A percentile compares a stretch with the other conserved stretches of the same genome.
These are phyloP conservation scores for Drosera capensis DNA, from an alignment of 148 eudicot species.

Conservation along the genomic window DNA sequence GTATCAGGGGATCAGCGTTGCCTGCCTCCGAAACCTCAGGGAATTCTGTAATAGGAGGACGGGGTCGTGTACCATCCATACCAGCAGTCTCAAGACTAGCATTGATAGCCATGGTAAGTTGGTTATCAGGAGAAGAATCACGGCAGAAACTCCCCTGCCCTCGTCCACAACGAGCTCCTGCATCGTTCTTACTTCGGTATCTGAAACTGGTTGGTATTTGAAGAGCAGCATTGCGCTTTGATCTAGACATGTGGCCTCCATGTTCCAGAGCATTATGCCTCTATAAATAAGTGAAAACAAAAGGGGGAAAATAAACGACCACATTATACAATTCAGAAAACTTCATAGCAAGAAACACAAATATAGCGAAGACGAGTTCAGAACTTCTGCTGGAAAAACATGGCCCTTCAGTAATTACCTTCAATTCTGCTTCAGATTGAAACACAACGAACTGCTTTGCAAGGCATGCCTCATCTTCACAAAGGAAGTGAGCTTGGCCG, in stretches of 20 bases:
- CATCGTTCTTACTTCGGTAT: slow-evolving; percentile 54
- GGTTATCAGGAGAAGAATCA: slow-evolving; percentile 44
- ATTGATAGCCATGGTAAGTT: slow-evolving; percentile 50
- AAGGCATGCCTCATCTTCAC: slow-evolving; percentile 90
- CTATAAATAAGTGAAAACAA: slow-evolving; percentile 23
- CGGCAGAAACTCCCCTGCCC: slow-evolving; percentile 41
- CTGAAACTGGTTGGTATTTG: slow-evolving; percentile 90
- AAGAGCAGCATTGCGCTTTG: slow-evolving; percentile 79
- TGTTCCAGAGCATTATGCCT: slow-evolving; percentile 88
- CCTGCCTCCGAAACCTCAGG: slow-evolving; percentile 15
- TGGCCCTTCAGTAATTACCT: slow-evolving; percentile 29
- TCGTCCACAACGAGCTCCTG: slow-evolving; percentile 70
- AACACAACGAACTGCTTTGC: slow-evolving; percentile 72
- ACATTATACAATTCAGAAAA: too few relatives aligned
- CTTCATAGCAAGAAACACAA: too few relatives aligned
- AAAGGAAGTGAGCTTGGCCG: slow-evolving; percentile 58
- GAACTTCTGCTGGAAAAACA: neutral
- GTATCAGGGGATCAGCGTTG: slow-evolving; percentile 34
- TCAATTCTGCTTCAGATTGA: slow-evolving; percentile 63
- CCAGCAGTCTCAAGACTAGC: slow-evolving; percentile 47
- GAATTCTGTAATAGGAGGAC: slow-evolving; percentile 9
- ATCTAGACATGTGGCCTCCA: slow-evolving; percentile 96
- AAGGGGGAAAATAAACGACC: too few relatives aligned
- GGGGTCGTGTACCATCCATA: slow-evolving; percentile 17
- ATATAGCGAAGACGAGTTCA: too few relatives aligned